Percentiles rank a stretch among this genome's conserved stretches.
phyloP scores from a whole-genome alignment of 208 protist species.

The Leishmania tropica region DNA sequence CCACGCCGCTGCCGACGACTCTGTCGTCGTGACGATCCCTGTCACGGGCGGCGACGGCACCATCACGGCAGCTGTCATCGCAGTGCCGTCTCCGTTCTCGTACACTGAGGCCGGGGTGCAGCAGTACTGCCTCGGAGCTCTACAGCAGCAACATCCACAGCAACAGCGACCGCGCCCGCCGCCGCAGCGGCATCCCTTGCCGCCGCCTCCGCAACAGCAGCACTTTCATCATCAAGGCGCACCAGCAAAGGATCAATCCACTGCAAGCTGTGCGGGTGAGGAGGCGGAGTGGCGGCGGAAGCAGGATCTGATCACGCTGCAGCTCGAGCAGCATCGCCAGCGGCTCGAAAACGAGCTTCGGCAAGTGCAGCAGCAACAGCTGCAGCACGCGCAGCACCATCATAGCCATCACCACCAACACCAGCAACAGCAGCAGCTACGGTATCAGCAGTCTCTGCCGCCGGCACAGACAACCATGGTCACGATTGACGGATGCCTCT shows the following conservation, averaged over 20 bases:
- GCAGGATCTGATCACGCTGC: constrained; percentile 3
- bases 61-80: not conserved
- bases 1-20: not conserved
- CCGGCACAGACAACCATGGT: not conserved
- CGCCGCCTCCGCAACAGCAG: not conserved
- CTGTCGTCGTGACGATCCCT: constrained; percentile 2
- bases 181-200: not conserved
- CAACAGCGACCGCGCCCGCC: not conserved
- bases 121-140: constrained; percentile 2
- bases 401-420: not conserved
- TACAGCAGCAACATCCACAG: not conserved
- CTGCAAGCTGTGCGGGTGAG: not conserved
- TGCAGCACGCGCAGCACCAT: constrained; percentile 5
- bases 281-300: not conserved
- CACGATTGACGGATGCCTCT: constrained; percentile 10
- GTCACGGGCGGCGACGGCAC: not conserved
- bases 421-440: not conserved
- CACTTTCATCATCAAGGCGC: not conserved
- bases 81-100: constrained; percentile 1
- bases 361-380: not conserved
- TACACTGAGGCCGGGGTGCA: not conserved
- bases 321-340: constrained; percentile 14
- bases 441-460: not conserved
- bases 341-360: constrained; percentile 12
- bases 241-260: not conserved